phyloP scores from a whole-genome alignment of 306 rosid genomes.

The Delonix regia region DNA sequence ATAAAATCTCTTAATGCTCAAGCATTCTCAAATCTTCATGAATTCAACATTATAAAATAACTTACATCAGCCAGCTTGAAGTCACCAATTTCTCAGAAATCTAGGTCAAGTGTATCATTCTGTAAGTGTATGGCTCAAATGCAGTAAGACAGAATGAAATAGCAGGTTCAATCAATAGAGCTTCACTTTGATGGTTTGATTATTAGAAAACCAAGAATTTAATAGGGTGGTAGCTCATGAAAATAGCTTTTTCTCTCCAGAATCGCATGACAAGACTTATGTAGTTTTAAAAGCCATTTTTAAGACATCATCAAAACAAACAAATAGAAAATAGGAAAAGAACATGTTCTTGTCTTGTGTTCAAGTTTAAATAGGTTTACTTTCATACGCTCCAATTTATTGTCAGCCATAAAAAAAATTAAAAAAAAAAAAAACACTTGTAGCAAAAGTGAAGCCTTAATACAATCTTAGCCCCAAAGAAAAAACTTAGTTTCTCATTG shows the following conservation, averaged over 20 bases:
- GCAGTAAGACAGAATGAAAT: neutral
- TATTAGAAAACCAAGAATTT: neutral
- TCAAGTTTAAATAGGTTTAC: neutral
- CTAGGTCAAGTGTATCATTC: neutral
- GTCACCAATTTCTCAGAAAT: neutral
- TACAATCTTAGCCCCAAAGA: neutral
- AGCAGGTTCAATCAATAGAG: neutral
- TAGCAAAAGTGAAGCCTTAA: neutral
- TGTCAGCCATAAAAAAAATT: too few relatives aligned
- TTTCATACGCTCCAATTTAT: neutral
- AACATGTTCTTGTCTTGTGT: neutral
- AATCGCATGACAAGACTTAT: too few relatives aligned
- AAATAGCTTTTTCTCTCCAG: neutral
- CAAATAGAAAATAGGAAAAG: neutral
- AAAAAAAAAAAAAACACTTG: neutral
- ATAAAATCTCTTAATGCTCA: too few relatives aligned
- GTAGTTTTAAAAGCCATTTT: neutral
- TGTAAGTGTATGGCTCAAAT: neutral
- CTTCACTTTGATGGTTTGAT: neutral
- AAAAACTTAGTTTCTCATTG: neutral
- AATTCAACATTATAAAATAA: too few relatives aligned
- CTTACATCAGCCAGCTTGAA: too few relatives aligned
- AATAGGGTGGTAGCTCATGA: neutral
- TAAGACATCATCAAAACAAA: neutral
- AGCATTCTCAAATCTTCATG: too few relatives aligned